Percentiles rank a stretch among this genome's conserved stretches.
Conservation (phyloP, 495 filamentous ascomycete genomes). For the Penicillium angulare region DNA sequence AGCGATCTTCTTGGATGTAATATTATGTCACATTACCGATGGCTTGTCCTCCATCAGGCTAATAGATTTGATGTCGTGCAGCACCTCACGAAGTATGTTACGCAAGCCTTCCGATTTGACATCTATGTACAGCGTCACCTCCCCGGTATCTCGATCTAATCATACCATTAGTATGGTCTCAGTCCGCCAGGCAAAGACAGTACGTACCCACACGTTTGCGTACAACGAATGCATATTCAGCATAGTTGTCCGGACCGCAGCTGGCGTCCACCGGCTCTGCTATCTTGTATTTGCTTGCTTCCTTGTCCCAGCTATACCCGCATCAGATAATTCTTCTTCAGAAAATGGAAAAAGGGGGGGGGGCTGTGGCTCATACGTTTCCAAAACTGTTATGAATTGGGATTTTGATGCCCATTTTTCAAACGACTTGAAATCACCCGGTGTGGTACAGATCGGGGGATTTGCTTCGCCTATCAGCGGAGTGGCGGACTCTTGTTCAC, state of each 20-base stretch:
- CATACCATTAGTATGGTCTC: constrained; percentile 10
- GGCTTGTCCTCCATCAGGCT: no score
- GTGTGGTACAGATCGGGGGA: constrained; percentile 19
- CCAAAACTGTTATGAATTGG: constrained; percentile 17
- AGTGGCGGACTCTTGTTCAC: background rate
- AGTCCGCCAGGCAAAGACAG: constrained; percentile 5
- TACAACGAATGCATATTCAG: constrained; percentile 26
- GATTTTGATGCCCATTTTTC: constrained; percentile 18
- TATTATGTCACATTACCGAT: constrained; percentile 15
- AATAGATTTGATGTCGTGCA: constrained; percentile 30
- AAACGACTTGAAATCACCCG: constrained; percentile 25
- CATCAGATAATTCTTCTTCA: constrained; percentile 9
- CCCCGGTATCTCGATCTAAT: constrained; percentile 23
- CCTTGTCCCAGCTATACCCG: constrained; percentile 25
- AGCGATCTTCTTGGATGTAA: constrained; percentile 9
- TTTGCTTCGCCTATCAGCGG: constrained; percentile 11
- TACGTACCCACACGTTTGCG: constrained; percentile 25
- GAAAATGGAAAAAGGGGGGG: constrained; percentile 6
- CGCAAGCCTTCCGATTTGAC: constrained; percentile 30
- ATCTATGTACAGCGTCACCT: constrained; percentile 22
- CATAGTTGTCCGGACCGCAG: constrained; percentile 15
- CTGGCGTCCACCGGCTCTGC: constrained; percentile 11
- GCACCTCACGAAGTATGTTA: constrained; percentile 27
- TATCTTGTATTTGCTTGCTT: constrained; percentile 25
- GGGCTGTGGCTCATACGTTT: constrained; percentile 17